Conservation (phyloP, 2,329 filamentous ascomycete genomes). For the Fusarium sp. region DNA sequence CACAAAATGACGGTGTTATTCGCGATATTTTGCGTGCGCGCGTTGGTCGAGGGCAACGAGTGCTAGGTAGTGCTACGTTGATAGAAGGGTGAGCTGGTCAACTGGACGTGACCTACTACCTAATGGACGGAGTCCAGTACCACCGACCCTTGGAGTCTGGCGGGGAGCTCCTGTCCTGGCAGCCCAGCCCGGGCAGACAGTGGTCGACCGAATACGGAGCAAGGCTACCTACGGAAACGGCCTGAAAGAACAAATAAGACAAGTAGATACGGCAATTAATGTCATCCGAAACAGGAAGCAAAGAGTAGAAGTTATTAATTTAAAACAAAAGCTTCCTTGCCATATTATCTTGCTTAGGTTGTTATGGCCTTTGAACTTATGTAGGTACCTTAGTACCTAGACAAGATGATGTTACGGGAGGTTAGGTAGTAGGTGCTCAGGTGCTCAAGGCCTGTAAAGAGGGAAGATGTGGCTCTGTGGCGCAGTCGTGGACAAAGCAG, state of each 20-base stretch:
- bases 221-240: constrained; percentile 15
- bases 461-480: constrained; percentile 7
- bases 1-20: not conserved
- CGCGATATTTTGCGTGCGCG: constrained; percentile 8
- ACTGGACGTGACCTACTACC: not conserved
- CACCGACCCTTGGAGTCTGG: not conserved
- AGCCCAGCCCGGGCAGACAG: too few species aligned
- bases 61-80: constrained; percentile 1
- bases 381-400: not conserved
- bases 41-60: not conserved
- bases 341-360: not conserved
- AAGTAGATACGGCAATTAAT: not conserved
- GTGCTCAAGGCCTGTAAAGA: not conserved
- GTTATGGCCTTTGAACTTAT: not conserved
- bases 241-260: not conserved
- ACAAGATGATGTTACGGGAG: constrained; percentile 4
- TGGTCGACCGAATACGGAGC: constrained; percentile 8
- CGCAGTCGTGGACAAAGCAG: not conserved
- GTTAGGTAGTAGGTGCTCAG: too few species aligned
- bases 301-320: not conserved
- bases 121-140: not conserved
- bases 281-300: not conserved
- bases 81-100: constrained; percentile 28
- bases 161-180: not conserved
- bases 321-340: not conserved